Evolutionary conservation across 2,329 filamentous ascomycete genomes (phyloP).

Genomic region (Cytospora schulzeri): DNA sequence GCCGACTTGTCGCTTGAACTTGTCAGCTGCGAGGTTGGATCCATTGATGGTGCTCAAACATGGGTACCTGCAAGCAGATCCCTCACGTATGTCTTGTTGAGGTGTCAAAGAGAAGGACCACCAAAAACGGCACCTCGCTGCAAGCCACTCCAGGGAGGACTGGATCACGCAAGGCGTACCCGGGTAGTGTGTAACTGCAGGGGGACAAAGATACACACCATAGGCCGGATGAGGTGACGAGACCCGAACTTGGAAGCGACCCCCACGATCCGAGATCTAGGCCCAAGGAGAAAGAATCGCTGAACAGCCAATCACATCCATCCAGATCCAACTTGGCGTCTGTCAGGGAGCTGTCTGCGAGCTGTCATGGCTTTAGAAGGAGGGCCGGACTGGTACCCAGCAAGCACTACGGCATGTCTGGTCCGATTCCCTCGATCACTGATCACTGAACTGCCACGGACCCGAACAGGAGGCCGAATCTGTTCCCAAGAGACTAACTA

Average conservation of each 20-base stretch:
- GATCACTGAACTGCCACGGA: neutral
- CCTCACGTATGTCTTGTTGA: neutral
- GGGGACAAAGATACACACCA: neutral
- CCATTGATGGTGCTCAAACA: neutral
- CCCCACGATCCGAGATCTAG: constrained; percentile 25
- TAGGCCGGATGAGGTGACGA: constrained; percentile 8
- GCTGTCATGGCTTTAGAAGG: constrained; percentile 19
- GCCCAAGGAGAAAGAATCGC: constrained; percentile 6
- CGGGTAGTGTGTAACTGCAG: neutral
- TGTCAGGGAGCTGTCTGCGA: constrained; percentile 19
- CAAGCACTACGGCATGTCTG: constrained; percentile 7
- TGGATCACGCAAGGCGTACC: neutral
- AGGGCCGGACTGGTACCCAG: constrained; percentile 9
- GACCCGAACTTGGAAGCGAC: constrained; percentile 6
- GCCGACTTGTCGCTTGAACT: neutral
- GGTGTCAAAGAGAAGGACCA: neutral
- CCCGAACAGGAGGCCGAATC: constrained; percentile 1
- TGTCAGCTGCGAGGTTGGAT: neutral
- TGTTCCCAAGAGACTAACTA: constrained; percentile 3
- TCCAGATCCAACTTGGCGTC: constrained; percentile 10
- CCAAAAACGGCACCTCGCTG: neutral
- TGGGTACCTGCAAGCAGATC: neutral
- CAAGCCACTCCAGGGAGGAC: neutral
- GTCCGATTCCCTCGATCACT: constrained; percentile 1
- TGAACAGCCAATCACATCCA: constrained; percentile 10